phyloP scores from a whole-genome alignment of 495 filamentous ascomycete species.

The Penicillium pancosmium region DNA sequence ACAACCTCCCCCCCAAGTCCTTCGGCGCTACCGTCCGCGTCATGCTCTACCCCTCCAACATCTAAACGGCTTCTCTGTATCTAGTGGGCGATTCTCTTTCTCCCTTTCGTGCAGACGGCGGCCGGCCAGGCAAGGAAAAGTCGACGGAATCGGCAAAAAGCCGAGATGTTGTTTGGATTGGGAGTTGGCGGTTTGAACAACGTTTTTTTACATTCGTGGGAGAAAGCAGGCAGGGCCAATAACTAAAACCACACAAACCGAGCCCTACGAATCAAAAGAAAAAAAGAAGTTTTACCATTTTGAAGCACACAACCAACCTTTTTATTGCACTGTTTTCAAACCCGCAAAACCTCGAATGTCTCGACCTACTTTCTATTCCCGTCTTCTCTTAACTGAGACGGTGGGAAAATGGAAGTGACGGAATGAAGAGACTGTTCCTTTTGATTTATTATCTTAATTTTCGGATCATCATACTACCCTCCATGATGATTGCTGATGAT shows the following conservation, averaged over 20 bases:
- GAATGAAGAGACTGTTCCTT: not conserved
- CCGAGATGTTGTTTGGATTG: slow-evolving; percentile 42
- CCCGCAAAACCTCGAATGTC: not conserved
- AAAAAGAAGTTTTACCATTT: slow-evolving; percentile 30
- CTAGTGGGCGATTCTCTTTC: slow-evolving; percentile 38
- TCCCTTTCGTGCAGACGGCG: slow-evolving; percentile 45
- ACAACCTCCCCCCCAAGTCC: slow-evolving; percentile 90
- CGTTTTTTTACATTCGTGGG: slow-evolving; percentile 44
- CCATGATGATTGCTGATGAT: not conserved
- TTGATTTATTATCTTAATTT: not conserved
- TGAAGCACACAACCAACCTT: slow-evolving; percentile 7
- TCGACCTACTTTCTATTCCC: not conserved
- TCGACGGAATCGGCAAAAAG: slow-evolving; percentile 40
- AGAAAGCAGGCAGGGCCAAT: slow-evolving; percentile 44
- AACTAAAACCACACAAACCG: slow-evolving; percentile 16
- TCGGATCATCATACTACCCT: not conserved
- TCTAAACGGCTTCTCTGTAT: slow-evolving; percentile 47
- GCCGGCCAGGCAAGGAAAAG: slow-evolving; percentile 47
- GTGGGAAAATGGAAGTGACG: not conserved
- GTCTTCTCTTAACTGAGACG: not conserved
- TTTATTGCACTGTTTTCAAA: not conserved
- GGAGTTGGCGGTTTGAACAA: slow-evolving; percentile 52
- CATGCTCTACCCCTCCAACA: slow-evolving; percentile 93
- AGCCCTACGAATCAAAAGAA: slow-evolving; percentile 51
- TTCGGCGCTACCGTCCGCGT: slow-evolving; percentile 96